These are phyloP conservation scores for Staphylotrichum tortipilum DNA, from an alignment of 495 filamentous ascomycete species.

Conservation along the genomic window DNA sequence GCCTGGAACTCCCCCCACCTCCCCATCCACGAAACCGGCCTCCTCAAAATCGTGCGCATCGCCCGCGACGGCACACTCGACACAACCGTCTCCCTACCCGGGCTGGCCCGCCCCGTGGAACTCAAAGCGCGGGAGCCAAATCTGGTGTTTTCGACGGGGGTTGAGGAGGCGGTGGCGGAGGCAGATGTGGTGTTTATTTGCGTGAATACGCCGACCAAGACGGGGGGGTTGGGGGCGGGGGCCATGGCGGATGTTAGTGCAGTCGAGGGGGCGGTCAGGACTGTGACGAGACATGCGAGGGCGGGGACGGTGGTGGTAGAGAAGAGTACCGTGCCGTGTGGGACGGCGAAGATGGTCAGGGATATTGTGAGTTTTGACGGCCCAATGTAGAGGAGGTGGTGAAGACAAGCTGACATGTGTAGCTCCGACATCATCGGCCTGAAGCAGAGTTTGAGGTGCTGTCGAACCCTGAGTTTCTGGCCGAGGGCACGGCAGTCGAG, in stretches of 20 bases:
- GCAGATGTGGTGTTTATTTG: constrained; percentile 72
- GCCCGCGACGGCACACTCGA: constrained; percentile 48
- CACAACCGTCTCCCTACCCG: constrained; percentile 16
- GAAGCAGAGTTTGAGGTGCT: constrained; percentile 63
- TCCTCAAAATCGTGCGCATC: constrained; percentile 56
- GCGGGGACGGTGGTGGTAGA: constrained; percentile 70
- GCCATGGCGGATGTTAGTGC: constrained; percentile 63
- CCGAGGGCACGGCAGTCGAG: constrained; percentile 66
- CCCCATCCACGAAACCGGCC: constrained; percentile 69
- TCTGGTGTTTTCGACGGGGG: constrained; percentile 63
- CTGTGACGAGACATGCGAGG: constrained; percentile 57
- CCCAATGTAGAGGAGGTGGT: too few relatives aligned
- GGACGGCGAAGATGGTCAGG: constrained; percentile 62
- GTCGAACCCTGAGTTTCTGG: constrained; percentile 77
- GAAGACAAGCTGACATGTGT: background rate
- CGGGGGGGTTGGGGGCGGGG: constrained; percentile 58
- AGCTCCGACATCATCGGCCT: constrained; percentile 44
- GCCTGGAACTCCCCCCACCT: constrained; percentile 66
- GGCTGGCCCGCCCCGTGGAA: constrained; percentile 7
- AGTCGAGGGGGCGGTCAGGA: constrained; percentile 60
- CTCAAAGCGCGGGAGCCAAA: constrained; percentile 43
- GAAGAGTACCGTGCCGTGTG: constrained; percentile 75
- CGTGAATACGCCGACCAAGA: constrained; percentile 78
- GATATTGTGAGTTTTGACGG: constrained; percentile 45
- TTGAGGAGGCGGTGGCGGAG: constrained; percentile 49